These are phyloP conservation scores for Trametes sp. DNA, from an alignment of 1,284 basidiomycete genomes.

Conservation along the genomic window DNA sequence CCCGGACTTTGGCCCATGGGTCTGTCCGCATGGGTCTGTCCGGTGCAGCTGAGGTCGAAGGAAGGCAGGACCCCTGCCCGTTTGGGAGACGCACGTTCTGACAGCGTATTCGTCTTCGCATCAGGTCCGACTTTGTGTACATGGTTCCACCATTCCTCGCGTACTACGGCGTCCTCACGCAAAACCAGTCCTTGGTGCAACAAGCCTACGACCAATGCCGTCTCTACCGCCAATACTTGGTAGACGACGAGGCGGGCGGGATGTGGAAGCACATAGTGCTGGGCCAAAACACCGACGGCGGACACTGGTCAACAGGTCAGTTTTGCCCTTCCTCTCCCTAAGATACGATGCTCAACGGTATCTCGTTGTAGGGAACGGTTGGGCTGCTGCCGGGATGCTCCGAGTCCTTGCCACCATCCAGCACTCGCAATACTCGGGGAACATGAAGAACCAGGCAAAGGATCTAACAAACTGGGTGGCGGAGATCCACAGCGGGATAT, in stretches of 20 bases:
- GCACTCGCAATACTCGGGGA: conserved; percentile 61
- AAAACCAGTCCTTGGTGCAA: conserved; percentile 72
- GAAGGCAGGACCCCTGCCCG: background rate
- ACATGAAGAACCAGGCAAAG: conserved; percentile 59
- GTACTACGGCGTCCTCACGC: conserved; percentile 80
- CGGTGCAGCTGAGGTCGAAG: background rate
- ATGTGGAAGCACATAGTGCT: conserved; percentile 78
- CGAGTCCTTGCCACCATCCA: conserved; percentile 82
- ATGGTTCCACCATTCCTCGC: conserved; percentile 95
- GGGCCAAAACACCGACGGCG: conserved; percentile 59
- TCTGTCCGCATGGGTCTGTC: background rate
- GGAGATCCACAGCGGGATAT: conserved; percentile 81
- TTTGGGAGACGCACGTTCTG: conserved; percentile 1
- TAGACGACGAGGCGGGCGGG: conserved; percentile 53
- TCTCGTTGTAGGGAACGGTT: conserved; percentile 87
- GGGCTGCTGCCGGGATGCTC: conserved; percentile 87
- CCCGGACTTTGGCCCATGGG: too few relatives aligned
- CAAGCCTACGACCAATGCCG: conserved; percentile 82
- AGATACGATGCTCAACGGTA: too few relatives aligned
- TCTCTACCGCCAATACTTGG: conserved; percentile 75
- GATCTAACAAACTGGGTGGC: conserved; percentile 73
- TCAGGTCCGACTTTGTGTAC: conserved; percentile 82
- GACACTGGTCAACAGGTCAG: conserved; percentile 79
- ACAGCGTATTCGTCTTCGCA: conserved; percentile 7
- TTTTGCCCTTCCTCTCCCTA: too few relatives aligned